A percentile compares a stretch with the other conserved stretches of the same genome.
Evolutionary conservation across 768 basidiomycete genomes (phyloP).

Genomic region (Holtermannia corniformis): DNA sequence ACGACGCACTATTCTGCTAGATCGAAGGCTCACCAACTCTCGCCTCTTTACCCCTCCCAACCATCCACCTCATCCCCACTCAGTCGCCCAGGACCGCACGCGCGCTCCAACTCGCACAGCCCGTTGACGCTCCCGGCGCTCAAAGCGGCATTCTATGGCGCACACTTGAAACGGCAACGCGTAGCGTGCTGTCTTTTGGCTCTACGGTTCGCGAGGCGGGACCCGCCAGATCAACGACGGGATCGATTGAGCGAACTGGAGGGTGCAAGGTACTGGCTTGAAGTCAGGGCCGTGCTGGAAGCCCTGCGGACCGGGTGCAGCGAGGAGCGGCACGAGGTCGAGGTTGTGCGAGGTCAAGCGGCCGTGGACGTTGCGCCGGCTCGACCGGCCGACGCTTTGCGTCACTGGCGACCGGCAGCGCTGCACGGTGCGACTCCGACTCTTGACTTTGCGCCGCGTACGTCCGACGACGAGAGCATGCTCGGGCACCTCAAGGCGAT

Average conservation of each 20-base stretch:
- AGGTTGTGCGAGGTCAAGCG: background rate
- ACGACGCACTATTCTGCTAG: background rate
- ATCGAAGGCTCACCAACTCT: background rate
- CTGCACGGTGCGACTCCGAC: background rate
- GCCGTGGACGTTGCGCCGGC: background rate
- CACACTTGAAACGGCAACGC: conserved; percentile 30
- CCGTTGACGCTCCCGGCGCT: conserved; percentile 28
- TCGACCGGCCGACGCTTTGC: background rate
- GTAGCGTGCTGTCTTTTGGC: conserved; percentile 36
- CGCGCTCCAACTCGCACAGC: conserved; percentile 8
- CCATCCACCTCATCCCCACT: too few species aligned
- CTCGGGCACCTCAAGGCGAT: conserved; percentile 6
- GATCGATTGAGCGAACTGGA: conserved; percentile 8
- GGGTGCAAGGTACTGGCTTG: conserved; percentile 8
- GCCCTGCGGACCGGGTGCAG: conserved; percentile 3
- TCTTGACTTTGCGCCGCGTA: conserved; percentile 5
- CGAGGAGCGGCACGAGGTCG: conserved; percentile 5
- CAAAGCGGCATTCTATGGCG: conserved; percentile 27
- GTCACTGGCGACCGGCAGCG: background rate
- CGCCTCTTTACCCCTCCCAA: background rate
- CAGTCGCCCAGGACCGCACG: too few species aligned
- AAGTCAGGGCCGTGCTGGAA: conserved; percentile 10
- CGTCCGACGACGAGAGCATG: background rate
- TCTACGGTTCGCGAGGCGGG: conserved; percentile 15
- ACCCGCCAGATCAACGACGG: conserved; percentile 11